Evolutionary conservation across 73 alveolate genomes (phyloP), one percentile per base, ranked within the genome.

Genomic region (Paramecium sonneborni): DNA sequence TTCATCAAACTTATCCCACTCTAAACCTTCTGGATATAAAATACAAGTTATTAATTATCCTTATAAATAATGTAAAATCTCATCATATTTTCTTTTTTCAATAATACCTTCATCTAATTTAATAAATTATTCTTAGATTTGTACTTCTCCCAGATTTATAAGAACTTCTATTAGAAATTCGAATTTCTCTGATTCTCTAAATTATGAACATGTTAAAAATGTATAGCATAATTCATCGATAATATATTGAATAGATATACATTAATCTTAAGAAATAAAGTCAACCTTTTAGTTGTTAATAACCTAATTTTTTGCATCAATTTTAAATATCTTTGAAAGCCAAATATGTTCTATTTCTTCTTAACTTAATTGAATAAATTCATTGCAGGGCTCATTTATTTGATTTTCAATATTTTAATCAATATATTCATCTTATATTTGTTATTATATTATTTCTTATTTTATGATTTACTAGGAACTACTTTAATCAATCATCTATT

Each of bases 261-360:
- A 0, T 30, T 26, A 14, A 32, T 62, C 44, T 62, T 11, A 23
- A 6, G 48, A 44, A 32, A 62, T 26, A 26, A 62, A 30, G 26
- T 62, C 84, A 30, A 32, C 44, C 11, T 26, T 62, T 62, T 0
- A 23, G 4, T 62, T 21, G 14, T 30, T 62, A 20, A 62, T 62
- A 26, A 32, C 3, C 24, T 38, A 38, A 38, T 34, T 72, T 32
- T 20, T 3, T 14, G 55, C 7, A 38, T 28, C 57, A 35, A 32
- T 72, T 72, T 38, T 38, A 23, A 72, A 72, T 72, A 21, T 72
- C 11, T 41, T 72, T 14, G 58, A 35, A 20, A 72, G 26, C 86
- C 86, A 72, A 15, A 15, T n/a, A 38, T 72, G 86, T 34, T 72
- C 86, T 3, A 72, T 30, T 35, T 72, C 86, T 18, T 72, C 86